Evolutionary conservation across 805 yeast species (phyloP).

Genomic region (Starmerella etchellsii): DNA sequence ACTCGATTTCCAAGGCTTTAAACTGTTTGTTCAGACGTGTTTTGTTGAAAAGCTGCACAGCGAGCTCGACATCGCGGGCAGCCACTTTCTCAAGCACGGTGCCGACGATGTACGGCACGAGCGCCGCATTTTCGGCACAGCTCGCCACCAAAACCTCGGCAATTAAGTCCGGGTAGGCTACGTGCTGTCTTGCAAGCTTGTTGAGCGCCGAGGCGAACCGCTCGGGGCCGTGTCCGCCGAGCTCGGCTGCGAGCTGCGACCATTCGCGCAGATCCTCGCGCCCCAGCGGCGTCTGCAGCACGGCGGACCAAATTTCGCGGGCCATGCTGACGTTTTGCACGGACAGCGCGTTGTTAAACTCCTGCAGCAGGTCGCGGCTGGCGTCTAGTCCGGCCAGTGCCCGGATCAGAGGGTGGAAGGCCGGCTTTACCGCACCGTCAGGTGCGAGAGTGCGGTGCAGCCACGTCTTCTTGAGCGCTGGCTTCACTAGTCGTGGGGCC

Average conservation of each 20-base stretch:
- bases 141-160: not conserved
- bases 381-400: constrained; percentile 1
- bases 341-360: constrained; percentile 1
- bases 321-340: not conserved
- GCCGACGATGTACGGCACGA: constrained; percentile 1
- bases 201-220: constrained; percentile 5
- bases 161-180: not conserved
- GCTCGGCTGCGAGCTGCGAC: not conserved
- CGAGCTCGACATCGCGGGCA: not conserved
- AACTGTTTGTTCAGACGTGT: not conserved
- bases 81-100: not conserved
- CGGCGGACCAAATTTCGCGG: not conserved
- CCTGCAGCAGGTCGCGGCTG: not conserved
- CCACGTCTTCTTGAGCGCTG: constrained; percentile 6
- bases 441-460: constrained; percentile 7
- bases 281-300: not conserved
- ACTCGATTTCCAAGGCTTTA: too few species aligned
- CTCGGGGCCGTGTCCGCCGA: constrained; percentile 9
- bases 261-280: not conserved
- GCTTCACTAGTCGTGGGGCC: not conserved
- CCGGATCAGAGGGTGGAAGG: constrained; percentile 2
- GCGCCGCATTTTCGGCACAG: not conserved
- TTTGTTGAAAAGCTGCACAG: not conserved
- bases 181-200: constrained; percentile 1
- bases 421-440: not conserved